Evolutionary conservation across 495 filamentous ascomycete species (phyloP).

Genomic region (Neohortaea acidophila): DNA sequence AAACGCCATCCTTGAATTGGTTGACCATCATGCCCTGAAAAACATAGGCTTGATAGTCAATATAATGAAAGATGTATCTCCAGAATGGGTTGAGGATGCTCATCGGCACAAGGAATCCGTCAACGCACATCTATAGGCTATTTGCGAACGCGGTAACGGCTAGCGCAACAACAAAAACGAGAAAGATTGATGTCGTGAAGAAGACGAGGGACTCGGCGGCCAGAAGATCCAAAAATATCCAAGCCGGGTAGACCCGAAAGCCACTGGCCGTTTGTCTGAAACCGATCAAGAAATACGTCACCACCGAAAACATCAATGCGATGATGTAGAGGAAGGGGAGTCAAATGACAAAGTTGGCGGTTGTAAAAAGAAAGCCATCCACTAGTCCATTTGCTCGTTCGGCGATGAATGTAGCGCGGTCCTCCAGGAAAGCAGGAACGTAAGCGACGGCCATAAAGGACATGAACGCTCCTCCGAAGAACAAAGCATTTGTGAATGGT

Average conservation of each 20-base stretch:
- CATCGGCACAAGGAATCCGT: constrained; percentile 62
- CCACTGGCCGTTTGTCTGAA: constrained; percentile 48
- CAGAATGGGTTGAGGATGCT: constrained; percentile 63
- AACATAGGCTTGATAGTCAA: constrained; percentile 68
- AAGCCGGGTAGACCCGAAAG: constrained; percentile 70
- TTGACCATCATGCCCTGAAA: constrained; percentile 90
- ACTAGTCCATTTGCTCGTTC: constrained; percentile 72
- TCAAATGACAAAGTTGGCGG: constrained; percentile 69
- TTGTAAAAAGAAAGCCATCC: constrained; percentile 50
- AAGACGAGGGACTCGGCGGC: constrained; percentile 72
- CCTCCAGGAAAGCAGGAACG: constrained; percentile 68
- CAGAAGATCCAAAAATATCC: constrained; percentile 71
- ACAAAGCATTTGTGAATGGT: constrained; percentile 65
- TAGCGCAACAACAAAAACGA: constrained; percentile 61
- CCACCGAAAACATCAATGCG: constrained; percentile 52
- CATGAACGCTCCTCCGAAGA: constrained; percentile 77
- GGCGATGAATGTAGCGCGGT: constrained; percentile 55
- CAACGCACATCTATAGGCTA: constrained; percentile 72
- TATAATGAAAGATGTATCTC: constrained; percentile 71
- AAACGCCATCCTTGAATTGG: constrained; percentile 49
- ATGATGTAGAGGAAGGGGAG: constrained; percentile 67
- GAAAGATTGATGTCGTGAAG: constrained; percentile 53
- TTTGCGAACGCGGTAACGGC: constrained; percentile 69
- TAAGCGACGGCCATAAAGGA: constrained; percentile 80
- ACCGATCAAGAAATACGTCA: constrained; percentile 67